Conservation (phyloP, 2,329 filamentous ascomycete species). For the Westerdykella ornata region DNA sequence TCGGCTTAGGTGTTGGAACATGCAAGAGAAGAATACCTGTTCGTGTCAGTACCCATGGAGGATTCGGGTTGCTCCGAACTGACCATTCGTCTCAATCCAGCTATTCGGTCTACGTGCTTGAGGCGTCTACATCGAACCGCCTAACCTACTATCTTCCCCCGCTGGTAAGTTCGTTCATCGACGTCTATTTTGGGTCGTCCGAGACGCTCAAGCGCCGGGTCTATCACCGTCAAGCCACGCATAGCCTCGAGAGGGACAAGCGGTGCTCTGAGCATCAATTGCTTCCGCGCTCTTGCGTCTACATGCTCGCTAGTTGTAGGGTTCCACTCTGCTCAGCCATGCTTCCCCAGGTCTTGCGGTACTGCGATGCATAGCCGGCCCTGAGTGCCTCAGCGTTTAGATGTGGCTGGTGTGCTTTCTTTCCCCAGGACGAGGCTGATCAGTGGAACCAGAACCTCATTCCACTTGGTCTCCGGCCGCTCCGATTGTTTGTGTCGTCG, state of each 20-base stretch:
- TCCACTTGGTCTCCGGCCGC: constrained; percentile 64
- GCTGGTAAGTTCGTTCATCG: constrained; percentile 38
- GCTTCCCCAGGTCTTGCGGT: not conserved
- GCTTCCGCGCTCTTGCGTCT: constrained; percentile 3
- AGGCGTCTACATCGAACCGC: constrained; percentile 45
- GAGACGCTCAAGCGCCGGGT: constrained; percentile 33
- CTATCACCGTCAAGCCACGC: constrained; percentile 15
- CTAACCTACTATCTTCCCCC: constrained; percentile 46
- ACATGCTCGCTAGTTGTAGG: not conserved
- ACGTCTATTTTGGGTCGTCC: constrained; percentile 18
- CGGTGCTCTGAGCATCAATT: constrained; percentile 14
- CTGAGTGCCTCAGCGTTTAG: no score
- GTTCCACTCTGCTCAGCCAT: constrained; percentile 3
- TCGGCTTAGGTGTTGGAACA: constrained; percentile 51
- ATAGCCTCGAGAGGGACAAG: constrained; percentile 23
- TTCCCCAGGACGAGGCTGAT: constrained; percentile 27
- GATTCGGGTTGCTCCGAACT: constrained; percentile 38
- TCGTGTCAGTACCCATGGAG: constrained; percentile 51
- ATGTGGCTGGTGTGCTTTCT: no score
- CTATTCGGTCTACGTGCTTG: constrained; percentile 50
- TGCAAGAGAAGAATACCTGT: constrained; percentile 69
- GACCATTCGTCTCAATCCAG: constrained; percentile 45
- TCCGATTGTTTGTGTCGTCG: constrained; percentile 61
- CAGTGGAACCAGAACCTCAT: constrained; percentile 56
- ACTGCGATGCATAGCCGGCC: not conserved